These are phyloP conservation scores for Pilaira anomala DNA, from an alignment of 192 early-diverging fungal genomes.

Conservation along the genomic window DNA sequence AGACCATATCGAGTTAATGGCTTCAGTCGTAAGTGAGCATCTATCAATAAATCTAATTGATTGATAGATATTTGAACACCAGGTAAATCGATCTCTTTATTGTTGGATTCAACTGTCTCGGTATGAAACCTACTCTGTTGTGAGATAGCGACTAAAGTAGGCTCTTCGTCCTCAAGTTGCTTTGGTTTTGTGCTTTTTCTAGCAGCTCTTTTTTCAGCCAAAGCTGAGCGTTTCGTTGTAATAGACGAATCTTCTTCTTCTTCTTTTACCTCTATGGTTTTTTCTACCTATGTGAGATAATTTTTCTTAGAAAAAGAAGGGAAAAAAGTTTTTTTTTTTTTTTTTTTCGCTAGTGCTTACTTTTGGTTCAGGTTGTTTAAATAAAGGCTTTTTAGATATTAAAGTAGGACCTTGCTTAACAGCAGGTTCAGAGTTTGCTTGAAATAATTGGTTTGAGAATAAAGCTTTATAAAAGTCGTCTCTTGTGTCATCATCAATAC, in stretches of 20 bases:
- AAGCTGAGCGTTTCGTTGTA: slow-evolving; percentile 1
- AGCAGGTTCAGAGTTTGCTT: too few species aligned
- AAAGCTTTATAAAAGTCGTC: slow-evolving; percentile 34
- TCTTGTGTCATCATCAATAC: slow-evolving; percentile 43
- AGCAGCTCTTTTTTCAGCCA: slow-evolving; percentile 29
- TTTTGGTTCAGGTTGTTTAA: neutral
- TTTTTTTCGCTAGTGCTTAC: neutral
- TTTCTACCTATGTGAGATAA: neutral
- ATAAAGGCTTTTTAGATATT: neutral
- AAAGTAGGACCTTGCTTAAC: too few species aligned
- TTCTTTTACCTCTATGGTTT: too few species aligned
- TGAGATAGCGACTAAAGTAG: slow-evolving; percentile 63
- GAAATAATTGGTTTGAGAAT: neutral
- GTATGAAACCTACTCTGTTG: slow-evolving; percentile 84
- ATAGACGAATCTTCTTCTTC: slow-evolving; percentile 12
- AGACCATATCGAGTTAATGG: slow-evolving; percentile 75
- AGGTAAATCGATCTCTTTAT: slow-evolving; percentile 78
- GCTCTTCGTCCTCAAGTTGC: slow-evolving; percentile 31
- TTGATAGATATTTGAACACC: slow-evolving; percentile 74
- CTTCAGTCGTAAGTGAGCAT: slow-evolving; percentile 75
- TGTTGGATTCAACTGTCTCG: slow-evolving; percentile 74
- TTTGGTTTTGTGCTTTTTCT: slow-evolving; percentile 5
- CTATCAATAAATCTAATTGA: slow-evolving; percentile 65
- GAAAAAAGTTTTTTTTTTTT: neutral
- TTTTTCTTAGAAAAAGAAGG: neutral